A percentile compares a stretch with the other conserved stretches of the same genome.
Evolutionary conservation across 352 stramenopile genomes (phyloP).

Genomic region (Phytophthora fragariae): DNA sequence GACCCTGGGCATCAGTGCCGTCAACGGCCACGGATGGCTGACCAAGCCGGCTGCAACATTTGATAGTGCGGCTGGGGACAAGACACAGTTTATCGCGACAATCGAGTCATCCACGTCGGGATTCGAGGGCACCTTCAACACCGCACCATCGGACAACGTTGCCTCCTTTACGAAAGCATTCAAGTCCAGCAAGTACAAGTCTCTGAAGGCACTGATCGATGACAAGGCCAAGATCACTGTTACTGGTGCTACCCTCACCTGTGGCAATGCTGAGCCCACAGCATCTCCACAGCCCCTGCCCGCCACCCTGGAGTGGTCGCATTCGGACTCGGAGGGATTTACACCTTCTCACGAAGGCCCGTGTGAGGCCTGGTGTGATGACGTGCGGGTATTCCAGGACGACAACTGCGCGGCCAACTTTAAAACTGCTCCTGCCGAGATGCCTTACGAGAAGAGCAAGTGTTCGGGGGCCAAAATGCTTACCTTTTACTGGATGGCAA

Average conservation of each 20-base stretch:
- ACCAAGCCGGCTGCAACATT: slow-evolving; percentile 28
- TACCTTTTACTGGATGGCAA: slow-evolving; percentile 51
- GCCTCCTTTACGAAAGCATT: slow-evolving; percentile 37
- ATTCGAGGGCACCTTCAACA: slow-evolving; percentile 32
- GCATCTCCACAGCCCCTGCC: slow-evolving; percentile 25
- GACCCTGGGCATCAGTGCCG: slow-evolving; percentile 2
- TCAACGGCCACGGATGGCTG: slow-evolving; percentile 38
- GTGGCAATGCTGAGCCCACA: slow-evolving; percentile 30
- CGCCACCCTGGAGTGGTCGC: slow-evolving; percentile 30
- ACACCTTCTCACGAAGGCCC: slow-evolving; percentile 47
- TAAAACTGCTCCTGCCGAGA: slow-evolving; percentile 32
- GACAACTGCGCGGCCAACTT: slow-evolving; percentile 34
- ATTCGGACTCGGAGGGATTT: slow-evolving; percentile 38
- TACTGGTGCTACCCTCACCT: slow-evolving; percentile 31
- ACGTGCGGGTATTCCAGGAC: slow-evolving; percentile 24
- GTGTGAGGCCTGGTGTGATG: slow-evolving; percentile 55
- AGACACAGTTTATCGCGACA: slow-evolving; percentile 38
- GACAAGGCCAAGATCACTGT: slow-evolving; percentile 29
- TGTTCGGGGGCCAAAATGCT: slow-evolving; percentile 37
- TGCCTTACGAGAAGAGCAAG: slow-evolving; percentile 43
- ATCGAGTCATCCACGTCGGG: slow-evolving; percentile 33
- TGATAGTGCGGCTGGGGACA: slow-evolving; percentile 17
- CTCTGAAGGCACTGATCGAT: slow-evolving; percentile 32
- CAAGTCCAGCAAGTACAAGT: slow-evolving; percentile 28
- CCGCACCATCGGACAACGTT: slow-evolving; percentile 26